Base-by-base conservation (phyloP, 2,329 filamentous ascomycete genomes). In the Colletotrichum siamense region DNA sequence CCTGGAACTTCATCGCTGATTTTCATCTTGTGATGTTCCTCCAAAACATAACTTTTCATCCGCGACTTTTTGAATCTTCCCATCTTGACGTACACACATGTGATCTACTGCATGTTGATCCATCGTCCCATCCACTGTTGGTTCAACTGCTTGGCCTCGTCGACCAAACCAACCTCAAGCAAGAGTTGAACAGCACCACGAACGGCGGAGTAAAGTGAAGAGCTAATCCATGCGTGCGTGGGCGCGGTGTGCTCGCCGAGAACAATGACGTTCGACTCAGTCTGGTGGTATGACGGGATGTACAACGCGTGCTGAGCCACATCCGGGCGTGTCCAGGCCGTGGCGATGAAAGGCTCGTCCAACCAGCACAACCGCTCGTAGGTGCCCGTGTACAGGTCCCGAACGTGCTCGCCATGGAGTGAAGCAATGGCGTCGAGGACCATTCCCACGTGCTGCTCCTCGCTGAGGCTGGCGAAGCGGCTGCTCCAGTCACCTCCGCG, bases 361-460 rank as follows among this genome's bases (percentile, higher is more conserved):
- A 82, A 71, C 83, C 83, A 84, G 74, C 83, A 84, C 13, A 83
- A 78, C n/a, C 82, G 78, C 68, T 81, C 80, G 63, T 83, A 84
- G 30, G 81, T 74, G 5, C 82, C 83, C 0, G 83, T 84, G 65
- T 82, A 84, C 7, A 79, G 67, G 22, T 81, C 78, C 39, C 67
- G 68, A 18, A 79, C 77, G 26, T 80, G 66, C 0, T 87, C 82
- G 4, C 93, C 93, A 80, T 94, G 93, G 16, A 93, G 88, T 80
- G 93, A 91, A 24, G 91, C 86, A 90, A 94, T 94, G 10, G 92
- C 90, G 49, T 92, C 89, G 78, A 93, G 88, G 3, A 93, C 88
- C 75, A 91, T 87, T 2, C 89, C 87, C 3, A 94, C 89, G 78
- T 94, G 92, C 73, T 93, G 89, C 8, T 85, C 85, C 63, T 91